Evolutionary conservation across 305 asterid genomes (phyloP), one percentile per base, ranked within the genome.

Genomic region (Stenogyne calaminthoides): DNA sequence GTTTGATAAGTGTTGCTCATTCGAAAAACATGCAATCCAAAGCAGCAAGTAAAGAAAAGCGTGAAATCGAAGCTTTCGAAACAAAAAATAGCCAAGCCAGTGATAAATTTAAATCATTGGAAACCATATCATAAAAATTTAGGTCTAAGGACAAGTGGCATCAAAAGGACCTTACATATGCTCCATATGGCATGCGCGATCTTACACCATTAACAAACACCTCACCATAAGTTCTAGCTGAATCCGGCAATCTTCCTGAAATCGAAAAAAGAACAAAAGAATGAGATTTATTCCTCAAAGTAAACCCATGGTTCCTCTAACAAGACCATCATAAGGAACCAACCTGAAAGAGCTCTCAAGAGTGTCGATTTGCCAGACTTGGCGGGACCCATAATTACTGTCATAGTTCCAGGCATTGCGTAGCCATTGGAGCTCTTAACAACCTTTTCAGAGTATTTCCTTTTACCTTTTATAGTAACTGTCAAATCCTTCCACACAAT

Each of bases 371-470:
- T 95, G 65, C 99, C 99, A 0, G 99, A 95, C 78, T 91, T 95
- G 44, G 98, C 95, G 6, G 99, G 99, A 55, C 98, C 99, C 99
- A 95, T 95, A 32, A 92, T 92, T 11, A 95, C 98, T 0, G 99
- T 95, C 96, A 95, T 95, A 14, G 98, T 92, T 29, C 99, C 99
- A 0, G 96, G 98, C 70, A 92, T 77, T 44, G 96, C 97, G 72
- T 91, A 95, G 37, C 99, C 99, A 75, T 91, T 89, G 10, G 97
- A 95, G 77, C 95, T 95, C 86, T 92, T 95, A 46, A 95, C 81
- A 44, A 95, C 96, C 89, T 81, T 91, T 39, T 95, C 97, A 6
- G 99, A 95, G 80, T 92, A 95, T 75, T 85, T 85, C 70, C 98
- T 84, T 56, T 92, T 95, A 32, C 99, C 99, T 90, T 87, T 91